Conservation (phyloP, 2,329 filamentous ascomycete genomes). For the Penicillium rolfsii region DNA sequence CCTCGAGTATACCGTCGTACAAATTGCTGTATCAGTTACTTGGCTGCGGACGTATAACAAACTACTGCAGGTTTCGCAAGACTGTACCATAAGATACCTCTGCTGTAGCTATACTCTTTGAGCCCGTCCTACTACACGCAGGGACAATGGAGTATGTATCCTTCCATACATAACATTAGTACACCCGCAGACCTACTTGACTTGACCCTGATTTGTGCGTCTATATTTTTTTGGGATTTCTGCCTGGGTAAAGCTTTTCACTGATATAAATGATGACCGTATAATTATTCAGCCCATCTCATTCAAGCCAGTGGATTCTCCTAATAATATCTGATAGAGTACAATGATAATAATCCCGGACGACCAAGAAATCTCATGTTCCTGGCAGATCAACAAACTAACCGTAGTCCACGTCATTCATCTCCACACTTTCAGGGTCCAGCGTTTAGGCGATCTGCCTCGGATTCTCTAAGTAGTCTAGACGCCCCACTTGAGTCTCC, state of each 20-base stretch:
- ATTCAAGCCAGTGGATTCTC: too few relatives aligned
- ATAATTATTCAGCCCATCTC: background rate
- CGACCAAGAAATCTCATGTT: too few relatives aligned
- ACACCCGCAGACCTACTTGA: background rate
- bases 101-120: background rate
- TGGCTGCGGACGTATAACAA: too few relatives aligned
- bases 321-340: background rate
- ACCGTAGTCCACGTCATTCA: background rate
- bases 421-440: constrained; percentile 1
- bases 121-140: background rate
- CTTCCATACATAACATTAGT: background rate
- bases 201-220: background rate
- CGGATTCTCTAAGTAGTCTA: background rate
- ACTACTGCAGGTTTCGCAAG: too few relatives aligned
- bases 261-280: background rate
- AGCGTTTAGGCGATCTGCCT: background rate
- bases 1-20: too few relatives aligned
- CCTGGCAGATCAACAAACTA: too few relatives aligned
- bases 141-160: background rate
- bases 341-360: background rate
- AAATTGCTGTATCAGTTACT: too few relatives aligned
- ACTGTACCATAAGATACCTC: too few relatives aligned
- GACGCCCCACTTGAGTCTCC: background rate
- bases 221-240: background rate
- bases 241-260: background rate